These are phyloP conservation scores for Cyamopsis tetragonoloba DNA, from an alignment of 306 rosid species.

Conservation along the genomic window DNA sequence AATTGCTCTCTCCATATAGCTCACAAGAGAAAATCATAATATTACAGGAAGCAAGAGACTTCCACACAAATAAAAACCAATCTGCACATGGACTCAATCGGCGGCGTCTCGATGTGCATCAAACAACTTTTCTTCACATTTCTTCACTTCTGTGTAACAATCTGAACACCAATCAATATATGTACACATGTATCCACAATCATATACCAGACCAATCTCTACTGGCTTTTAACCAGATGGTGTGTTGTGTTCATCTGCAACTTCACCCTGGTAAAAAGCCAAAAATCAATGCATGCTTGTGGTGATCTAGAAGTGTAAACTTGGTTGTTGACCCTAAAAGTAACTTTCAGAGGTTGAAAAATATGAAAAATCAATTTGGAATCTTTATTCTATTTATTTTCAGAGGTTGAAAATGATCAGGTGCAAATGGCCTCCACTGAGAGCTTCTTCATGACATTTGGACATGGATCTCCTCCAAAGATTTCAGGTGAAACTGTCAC, in stretches of 20 bases:
- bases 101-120: slow-evolving; percentile 61
- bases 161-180: slow-evolving; percentile 45
- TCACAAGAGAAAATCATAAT: slow-evolving; percentile 8
- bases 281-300: slow-evolving; percentile 51
- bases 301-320: slow-evolving; percentile 32
- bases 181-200: slow-evolving; percentile 35
- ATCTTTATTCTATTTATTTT: slow-evolving; percentile 30
- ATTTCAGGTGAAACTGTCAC: slow-evolving; percentile 73
- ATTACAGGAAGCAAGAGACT: slow-evolving; percentile 58
- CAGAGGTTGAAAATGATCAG: slow-evolving; percentile 43
- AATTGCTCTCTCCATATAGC: slow-evolving; percentile 23
- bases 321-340: slow-evolving; percentile 28
- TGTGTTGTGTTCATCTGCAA: slow-evolving; percentile 85
- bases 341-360: too few relatives aligned
- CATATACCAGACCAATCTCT: slow-evolving; percentile 41
- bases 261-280: slow-evolving; percentile 81
- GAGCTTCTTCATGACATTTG: slow-evolving; percentile 87
- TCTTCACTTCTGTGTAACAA: slow-evolving; percentile 27
- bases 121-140: slow-evolving; percentile 20
- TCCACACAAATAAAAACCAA: slow-evolving; percentile 36
- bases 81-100: slow-evolving; percentile 65
- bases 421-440: slow-evolving; percentile 88
- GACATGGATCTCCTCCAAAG: slow-evolving; percentile 99
- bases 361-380: slow-evolving; percentile 17
- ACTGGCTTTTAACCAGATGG: slow-evolving; percentile 55